These are phyloP conservation scores for Cryptosporidium muris DNA, from an alignment of 169 alveolate genomes.

Conservation along the genomic window DNA sequence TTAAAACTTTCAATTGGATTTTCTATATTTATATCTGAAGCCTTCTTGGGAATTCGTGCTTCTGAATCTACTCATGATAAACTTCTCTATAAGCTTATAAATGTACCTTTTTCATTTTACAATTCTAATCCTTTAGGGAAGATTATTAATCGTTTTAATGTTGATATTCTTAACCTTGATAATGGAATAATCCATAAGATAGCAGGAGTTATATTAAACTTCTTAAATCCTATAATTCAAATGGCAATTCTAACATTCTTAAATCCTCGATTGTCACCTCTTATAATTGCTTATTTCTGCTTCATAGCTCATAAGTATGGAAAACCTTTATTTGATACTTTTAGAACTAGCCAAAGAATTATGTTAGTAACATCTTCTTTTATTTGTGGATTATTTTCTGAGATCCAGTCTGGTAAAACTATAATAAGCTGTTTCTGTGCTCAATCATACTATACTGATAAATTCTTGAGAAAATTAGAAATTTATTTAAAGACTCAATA, in stretches of 20 bases:
- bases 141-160: constrained; percentile 23
- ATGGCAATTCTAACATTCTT: neutral
- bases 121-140: constrained; percentile 28
- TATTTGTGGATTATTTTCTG: constrained; percentile 7
- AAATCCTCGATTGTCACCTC: neutral
- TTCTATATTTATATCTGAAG: constrained; percentile 35
- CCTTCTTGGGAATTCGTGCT: constrained; percentile 1
- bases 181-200: constrained; percentile 18
- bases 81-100: constrained; percentile 13
- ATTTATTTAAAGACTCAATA: neutral
- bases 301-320: constrained; percentile 20
- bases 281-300: neutral
- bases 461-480: neutral
- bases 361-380: constrained; percentile 10
- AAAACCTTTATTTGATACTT: neutral
- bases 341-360: constrained; percentile 9
- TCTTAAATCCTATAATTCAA: constrained; percentile 27
- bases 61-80: constrained; percentile 9
- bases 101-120: constrained; percentile 16
- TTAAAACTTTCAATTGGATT: constrained; percentile 9
- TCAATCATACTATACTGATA: neutral
- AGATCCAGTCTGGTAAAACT: neutral
- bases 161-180: constrained; percentile 24
- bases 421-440: constrained; percentile 13
- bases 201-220: constrained; percentile 27